Base-by-base conservation (phyloP, 2,329 filamentous ascomycete species). In the Botrytis squamosa region DNA sequence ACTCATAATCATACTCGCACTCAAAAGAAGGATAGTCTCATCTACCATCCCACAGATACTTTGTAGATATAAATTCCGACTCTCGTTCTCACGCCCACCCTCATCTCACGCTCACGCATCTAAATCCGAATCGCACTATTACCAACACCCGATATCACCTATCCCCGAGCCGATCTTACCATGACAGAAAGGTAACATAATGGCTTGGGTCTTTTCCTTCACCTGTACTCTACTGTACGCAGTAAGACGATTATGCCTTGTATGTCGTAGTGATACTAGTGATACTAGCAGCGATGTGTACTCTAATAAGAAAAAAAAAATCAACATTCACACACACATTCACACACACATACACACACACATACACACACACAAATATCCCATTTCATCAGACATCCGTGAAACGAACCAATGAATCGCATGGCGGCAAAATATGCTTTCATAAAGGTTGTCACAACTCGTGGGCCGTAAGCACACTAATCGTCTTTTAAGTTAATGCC, bases 181-280 rank as follows among this genome's bases (percentile, higher is more conserved):
- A 64, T 64, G 9, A 44, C n/a, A 44, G 62, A 42, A 65, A 25
- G 18, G 40, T 36, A 12, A 36, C 2, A 12, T 5, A 33, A 42
- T 44, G 42, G 16, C 18, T 65, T 64, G 5, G n/a, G 40, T 42
- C 60, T 63, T 29, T 63, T 10, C 18, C 38, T 42, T 42, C 38
- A 29, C 38, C 20, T 29, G 38, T 29, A 25, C 36, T 55, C 29
- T 3, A 40, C 22, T 18, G 60, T 20, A 64, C 25, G 40, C 62
- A 46, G 63, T 65, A 65, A 65, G 63, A 46, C 42, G 63, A 65
- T 65, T 65, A 65, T 65, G 63, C 40, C 62, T 44, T 33, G 25
- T 33, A 20, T 65, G 38, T 55, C 36, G 60, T 63, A 63, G 60
- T 40, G 33, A 38, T 22, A 25, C 29, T 40, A 38, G 12, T 4